Base-by-base conservation (phyloP, 345 rosid genomes). In the Populus alba region DNA sequence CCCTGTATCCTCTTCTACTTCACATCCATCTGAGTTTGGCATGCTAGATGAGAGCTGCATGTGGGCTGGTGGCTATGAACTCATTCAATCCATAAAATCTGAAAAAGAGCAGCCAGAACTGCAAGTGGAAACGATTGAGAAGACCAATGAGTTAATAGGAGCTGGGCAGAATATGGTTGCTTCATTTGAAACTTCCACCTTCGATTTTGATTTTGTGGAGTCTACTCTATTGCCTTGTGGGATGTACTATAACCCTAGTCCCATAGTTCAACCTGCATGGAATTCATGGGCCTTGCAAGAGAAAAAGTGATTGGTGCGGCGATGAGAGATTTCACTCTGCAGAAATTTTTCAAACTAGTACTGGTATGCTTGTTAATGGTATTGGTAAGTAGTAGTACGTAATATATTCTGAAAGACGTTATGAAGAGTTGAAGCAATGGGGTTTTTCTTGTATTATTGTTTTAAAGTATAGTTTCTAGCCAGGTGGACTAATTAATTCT, bases 211-310 rank as follows among this genome's bases (percentile, higher is more conserved):
- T 55, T 80, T 81, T 63, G 71, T 78, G 86, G 89, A 83, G 70
- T 74, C 85, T 43, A 61, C 78, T 7, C 55, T 63, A 55, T 33
- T 80, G 59, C 41, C 87, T 55, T 76, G 87, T 80, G 89, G 82
- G 65, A 81, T 85, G 84, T 80, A 74, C 45, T 72, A 63, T 77
- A 81, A 81, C 66, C 47, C 51, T 7, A 84, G 72, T 79, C 68
- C 84, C 62, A 70, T 79, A 23, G 87, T 79, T 77, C 85, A 84
- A 72, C 79, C 79, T 83, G 80, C 89, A 78, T 88, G 88, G 88
- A 80, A 85, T 78, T 79, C 78, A 10, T n/a, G 38, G 71, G 27
- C 59, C 35, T 76, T 69, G 63, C 78, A 49, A 16, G 35, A 66
- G 51, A 17, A 13, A 75, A 66, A 59, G 25, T 59, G 65, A 59